Base-by-base conservation (phyloP, 495 filamentous ascomycete genomes). In the Tetracladium setigerum region DNA sequence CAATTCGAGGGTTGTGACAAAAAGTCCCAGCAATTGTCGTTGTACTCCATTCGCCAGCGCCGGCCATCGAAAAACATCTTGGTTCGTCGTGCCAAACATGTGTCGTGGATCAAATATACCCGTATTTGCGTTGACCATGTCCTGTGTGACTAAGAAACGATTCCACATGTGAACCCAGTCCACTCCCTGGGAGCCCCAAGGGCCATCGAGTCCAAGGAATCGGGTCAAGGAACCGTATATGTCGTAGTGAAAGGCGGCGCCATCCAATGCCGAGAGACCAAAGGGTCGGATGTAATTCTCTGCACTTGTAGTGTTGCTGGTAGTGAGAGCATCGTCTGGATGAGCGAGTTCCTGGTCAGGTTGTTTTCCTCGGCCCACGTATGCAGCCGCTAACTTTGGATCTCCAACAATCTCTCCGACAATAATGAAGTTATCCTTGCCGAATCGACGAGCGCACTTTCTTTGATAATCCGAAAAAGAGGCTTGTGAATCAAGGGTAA, bases 41-140 rank as follows among this genome's bases (percentile, higher is more conserved):
- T 84, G 71, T 0, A 76, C 73, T 5, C 83, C 83, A 45, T 74
- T 67, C 15, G 71, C 62, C 38, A 87, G 68, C 2, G 78, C 69
- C 5, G 83, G 83, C 83, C 83, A 87, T 7, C 83, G 74, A 59
- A 87, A 84, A 5, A 87, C 81, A 55, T 87, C 83, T 61, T 87
- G 83, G 53, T 86, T 86, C 5, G 79, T 82, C 2, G 69, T 70
- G 22, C 83, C 83, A 40, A 76, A 86, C 70, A 86, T 75, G 55
- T 87, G 82, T 11, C 83, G 71, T 4, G 83, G 83, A 54, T 87
- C 83, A 46, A 84, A 84, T 8, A 8, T n/a, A 30, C 41, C 81
- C 1, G 74, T 84, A 56, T 82, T 79, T 4, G 78, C 68, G 47
- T 85, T 86, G 48, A 74, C 56, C 49, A 86, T 53, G 54, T 87